A percentile compares a stretch with the other conserved stretches of the same genome.
phyloP scores from a whole-genome alignment of 2,329 filamentous ascomycete genomes.

The Clonostachys chloroleuca region DNA sequence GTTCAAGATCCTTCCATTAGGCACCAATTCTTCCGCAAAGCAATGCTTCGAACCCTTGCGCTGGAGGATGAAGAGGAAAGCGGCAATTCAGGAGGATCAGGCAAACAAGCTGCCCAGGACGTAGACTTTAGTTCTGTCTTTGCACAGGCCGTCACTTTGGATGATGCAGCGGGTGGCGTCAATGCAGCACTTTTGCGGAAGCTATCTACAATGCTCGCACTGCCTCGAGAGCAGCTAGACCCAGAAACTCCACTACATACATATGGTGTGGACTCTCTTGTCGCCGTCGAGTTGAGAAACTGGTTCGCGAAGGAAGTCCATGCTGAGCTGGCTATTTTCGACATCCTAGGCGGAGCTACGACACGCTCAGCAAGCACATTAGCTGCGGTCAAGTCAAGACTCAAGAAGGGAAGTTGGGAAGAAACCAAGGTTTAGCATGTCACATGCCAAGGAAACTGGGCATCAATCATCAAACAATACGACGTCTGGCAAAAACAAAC shows the following conservation, averaged over 20 bases:
- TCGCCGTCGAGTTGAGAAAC: slow-evolving; percentile 43
- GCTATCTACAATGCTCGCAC: slow-evolving; percentile 26
- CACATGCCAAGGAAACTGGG: too few species aligned
- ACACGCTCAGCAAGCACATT: too few species aligned
- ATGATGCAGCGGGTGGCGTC: background rate
- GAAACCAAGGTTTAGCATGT: too few species aligned
- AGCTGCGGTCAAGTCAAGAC: too few species aligned
- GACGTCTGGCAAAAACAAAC: too few species aligned
- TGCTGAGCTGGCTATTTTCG: slow-evolving; percentile 39
- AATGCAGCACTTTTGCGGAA: background rate
- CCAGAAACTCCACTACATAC: slow-evolving; percentile 27
- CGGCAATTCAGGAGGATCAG: too few species aligned
- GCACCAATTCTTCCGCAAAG: too few species aligned
- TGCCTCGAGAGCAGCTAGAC: slow-evolving; percentile 36
- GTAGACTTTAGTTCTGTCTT: background rate
- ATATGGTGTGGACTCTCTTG: slow-evolving; percentile 48
- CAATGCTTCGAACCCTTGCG: too few species aligned
- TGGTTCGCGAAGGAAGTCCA: slow-evolving; percentile 40
- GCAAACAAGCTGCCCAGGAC: background rate
- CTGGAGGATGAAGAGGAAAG: too few species aligned
- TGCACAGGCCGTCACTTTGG: background rate
- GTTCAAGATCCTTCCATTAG: too few species aligned
- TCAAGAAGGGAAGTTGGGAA: too few species aligned
- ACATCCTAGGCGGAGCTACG: slow-evolving; percentile 36
- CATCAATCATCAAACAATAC: too few species aligned